A percentile compares a stretch with the other conserved stretches of the same genome.
phyloP scores from a whole-genome alignment of 306 rosid species.

The Sesbania bispinosa region DNA sequence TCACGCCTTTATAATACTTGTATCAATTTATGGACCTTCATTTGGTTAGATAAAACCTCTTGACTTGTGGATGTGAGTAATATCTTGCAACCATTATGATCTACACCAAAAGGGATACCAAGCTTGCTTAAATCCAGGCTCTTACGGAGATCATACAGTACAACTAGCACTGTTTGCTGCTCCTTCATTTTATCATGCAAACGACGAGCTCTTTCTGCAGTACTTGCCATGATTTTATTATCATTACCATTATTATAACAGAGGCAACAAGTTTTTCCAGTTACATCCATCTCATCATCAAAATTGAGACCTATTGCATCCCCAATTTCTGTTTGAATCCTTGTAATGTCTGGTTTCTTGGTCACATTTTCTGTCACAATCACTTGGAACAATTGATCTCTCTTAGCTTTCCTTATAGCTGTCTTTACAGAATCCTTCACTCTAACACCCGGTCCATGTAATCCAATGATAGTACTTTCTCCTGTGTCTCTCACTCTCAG shows the following conservation, averaged over 20 bases:
- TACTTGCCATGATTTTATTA: neutral
- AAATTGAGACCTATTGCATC: neutral
- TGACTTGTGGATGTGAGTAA: neutral
- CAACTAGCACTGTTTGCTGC: neutral
- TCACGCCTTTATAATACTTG: no score
- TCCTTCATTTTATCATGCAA: neutral
- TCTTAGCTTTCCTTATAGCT: no score
- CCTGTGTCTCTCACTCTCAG: no score
- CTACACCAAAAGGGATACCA: neutral
- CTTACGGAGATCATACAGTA: neutral
- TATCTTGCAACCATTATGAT: conserved; percentile 1
- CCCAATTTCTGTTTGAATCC: neutral
- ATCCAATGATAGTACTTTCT: no score
- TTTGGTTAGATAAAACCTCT: neutral
- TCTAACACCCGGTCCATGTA: no score
- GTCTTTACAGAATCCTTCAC: no score
- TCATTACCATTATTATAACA: neutral
- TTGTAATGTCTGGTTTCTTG: neutral
- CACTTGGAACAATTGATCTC: no score
- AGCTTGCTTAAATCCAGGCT: neutral
- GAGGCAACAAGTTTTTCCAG: no score
- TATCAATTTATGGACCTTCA: neutral
- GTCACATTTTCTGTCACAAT: no score
- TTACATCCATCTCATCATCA: neutral
- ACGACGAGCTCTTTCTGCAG: neutral